A percentile compares a stretch with the other conserved stretches of the same genome.
Conservation (phyloP, 2,329 filamentous ascomycete genomes). For the Rhytidhysteron rufulum region DNA sequence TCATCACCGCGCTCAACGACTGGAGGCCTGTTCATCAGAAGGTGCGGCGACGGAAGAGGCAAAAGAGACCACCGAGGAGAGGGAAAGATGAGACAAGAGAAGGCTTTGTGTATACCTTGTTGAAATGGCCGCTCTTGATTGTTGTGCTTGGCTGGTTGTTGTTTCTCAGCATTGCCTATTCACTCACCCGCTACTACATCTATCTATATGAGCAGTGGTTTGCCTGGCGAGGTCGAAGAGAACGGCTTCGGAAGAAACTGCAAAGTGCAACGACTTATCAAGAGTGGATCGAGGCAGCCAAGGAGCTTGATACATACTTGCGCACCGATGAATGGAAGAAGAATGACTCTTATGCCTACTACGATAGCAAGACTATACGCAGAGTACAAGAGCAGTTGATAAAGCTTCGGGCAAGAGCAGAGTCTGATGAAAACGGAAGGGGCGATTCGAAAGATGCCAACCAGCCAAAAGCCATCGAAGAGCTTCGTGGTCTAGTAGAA, state of each 20-base stretch:
- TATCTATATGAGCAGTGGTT: constrained; percentile 88
- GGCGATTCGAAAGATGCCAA: constrained; percentile 19
- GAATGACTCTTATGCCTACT: constrained; percentile 70
- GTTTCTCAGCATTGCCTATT: constrained; percentile 69
- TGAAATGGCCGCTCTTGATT: constrained; percentile 88
- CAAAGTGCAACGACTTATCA: constrained; percentile 69
- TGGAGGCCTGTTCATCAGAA: constrained; percentile 85
- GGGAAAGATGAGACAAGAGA: constrained; percentile 88
- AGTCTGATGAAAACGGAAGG: constrained; percentile 51
- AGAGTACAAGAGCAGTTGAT: constrained; percentile 73
- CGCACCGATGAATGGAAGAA: constrained; percentile 79
- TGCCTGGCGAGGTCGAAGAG: constrained; percentile 78
- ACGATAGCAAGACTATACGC: constrained; percentile 80
- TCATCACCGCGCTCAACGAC: constrained; percentile 89
- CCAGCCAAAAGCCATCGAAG: constrained; percentile 59
- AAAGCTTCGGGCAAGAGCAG: constrained; percentile 53
- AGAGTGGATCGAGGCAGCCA: constrained; percentile 79
- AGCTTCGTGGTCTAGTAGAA: constrained; percentile 74
- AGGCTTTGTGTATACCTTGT: constrained; percentile 80
- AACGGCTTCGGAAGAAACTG: constrained; percentile 67
- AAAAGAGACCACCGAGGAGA: constrained; percentile 38
- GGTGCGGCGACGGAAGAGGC: constrained; percentile 47
- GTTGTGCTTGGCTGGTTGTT: constrained; percentile 77
- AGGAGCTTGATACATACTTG: constrained; percentile 73
- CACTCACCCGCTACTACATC: constrained; percentile 83